These are phyloP conservation scores for Cephaloascus albidus DNA, from an alignment of 805 yeast genomes.

Conservation along the genomic window DNA sequence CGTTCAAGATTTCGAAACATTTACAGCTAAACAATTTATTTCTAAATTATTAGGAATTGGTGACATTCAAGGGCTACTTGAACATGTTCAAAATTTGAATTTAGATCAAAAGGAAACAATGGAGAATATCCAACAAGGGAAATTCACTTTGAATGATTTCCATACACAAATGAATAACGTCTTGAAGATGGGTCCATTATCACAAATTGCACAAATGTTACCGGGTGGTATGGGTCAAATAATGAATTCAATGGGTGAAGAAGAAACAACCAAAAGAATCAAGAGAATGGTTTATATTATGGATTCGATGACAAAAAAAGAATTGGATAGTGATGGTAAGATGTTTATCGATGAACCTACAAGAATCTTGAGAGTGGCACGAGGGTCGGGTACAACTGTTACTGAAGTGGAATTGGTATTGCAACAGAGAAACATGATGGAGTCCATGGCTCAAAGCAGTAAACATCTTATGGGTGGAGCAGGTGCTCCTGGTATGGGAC, in stretches of 20 bases:
- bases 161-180: slow-evolving; percentile 93
- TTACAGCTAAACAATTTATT: slow-evolving; percentile 81
- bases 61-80: slow-evolving; percentile 88
- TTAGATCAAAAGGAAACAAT: slow-evolving; percentile 84
- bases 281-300: slow-evolving; percentile 84
- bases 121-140: slow-evolving; percentile 91
- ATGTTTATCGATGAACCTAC: slow-evolving; percentile 73
- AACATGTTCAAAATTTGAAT: slow-evolving; percentile 82
- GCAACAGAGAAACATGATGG: slow-evolving; percentile 90
- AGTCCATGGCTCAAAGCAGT: slow-evolving; percentile 75
- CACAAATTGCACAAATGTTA: slow-evolving; percentile 90
- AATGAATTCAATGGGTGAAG: slow-evolving; percentile 84
- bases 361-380: slow-evolving; percentile 82
- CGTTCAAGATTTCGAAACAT: slow-evolving; percentile 83
- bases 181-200: slow-evolving; percentile 93
- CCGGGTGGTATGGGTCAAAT: slow-evolving; percentile 83
- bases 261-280: slow-evolving; percentile 76
- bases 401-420: slow-evolving; percentile 89
- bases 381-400: slow-evolving; percentile 89
- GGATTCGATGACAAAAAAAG: slow-evolving; percentile 94
- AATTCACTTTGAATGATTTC: slow-evolving; percentile 83
- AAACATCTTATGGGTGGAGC: slow-evolving; percentile 47
- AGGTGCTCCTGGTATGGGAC: slow-evolving; percentile 55
- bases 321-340: slow-evolving; percentile 83
- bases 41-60: slow-evolving; percentile 94